Evolutionary conservation across 371 early-diverging fungal species (phyloP).

Genomic region (Mycotypha africana): DNA sequence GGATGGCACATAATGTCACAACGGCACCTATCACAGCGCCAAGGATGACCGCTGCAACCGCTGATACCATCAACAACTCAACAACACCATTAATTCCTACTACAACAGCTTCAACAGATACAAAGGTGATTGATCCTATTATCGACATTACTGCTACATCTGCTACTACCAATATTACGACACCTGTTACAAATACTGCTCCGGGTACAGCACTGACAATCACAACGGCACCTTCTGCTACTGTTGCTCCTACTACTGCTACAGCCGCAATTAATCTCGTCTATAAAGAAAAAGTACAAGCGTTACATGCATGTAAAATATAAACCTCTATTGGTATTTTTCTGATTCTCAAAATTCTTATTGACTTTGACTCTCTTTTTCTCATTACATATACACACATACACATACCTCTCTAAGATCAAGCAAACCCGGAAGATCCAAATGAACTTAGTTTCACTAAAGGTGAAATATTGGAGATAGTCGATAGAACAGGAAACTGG

Average conservation of each 20-base stretch:
- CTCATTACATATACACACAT: too few species aligned
- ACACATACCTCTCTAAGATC: conserved; percentile 31
- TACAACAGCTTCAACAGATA: neutral
- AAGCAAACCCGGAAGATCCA: conserved; percentile 82
- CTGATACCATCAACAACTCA: too few species aligned
- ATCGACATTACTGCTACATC: neutral
- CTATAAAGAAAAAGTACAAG: conserved; percentile 31
- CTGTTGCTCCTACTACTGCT: neutral
- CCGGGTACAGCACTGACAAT: conserved; percentile 1
- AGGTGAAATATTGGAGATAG: conserved; percentile 76
- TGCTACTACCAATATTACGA: neutral
- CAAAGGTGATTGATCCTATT: too few species aligned
- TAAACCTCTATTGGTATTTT: conserved; percentile 5
- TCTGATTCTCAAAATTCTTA: too few species aligned
- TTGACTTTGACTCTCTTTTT: too few species aligned
- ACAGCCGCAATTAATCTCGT: conserved; percentile 8
- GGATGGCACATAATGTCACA: too few species aligned
- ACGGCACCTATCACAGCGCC: neutral
- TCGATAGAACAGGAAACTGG: conserved; percentile 88
- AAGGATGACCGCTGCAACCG: neutral
- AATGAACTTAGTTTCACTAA: conserved; percentile 81
- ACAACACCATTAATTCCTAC: neutral
- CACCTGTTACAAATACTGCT: conserved; percentile 12
- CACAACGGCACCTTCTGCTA: neutral
- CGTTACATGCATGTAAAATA: conserved; percentile 18